These are phyloP conservation scores for Trichosanthes truncata DNA, from an alignment of 306 rosid genomes.

Conservation along the genomic window DNA sequence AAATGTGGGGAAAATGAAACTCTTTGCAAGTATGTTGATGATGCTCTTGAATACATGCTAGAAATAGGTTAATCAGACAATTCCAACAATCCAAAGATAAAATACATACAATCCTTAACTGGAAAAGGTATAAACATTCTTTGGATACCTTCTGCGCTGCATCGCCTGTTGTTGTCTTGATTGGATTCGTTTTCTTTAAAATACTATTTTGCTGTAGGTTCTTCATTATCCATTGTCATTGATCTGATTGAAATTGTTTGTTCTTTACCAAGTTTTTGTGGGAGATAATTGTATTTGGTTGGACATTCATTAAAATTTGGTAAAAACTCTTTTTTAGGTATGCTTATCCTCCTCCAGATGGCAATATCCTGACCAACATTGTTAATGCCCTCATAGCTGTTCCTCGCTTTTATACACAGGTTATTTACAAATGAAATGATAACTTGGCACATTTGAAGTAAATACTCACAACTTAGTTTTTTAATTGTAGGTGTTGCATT, in stretches of 20 bases:
- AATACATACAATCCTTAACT: background rate
- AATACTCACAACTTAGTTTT: slow-evolving; percentile 16
- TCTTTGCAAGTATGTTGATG: too few relatives aligned
- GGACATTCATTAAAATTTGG: slow-evolving; percentile 6
- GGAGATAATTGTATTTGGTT: slow-evolving; percentile 17
- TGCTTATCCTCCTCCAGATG: slow-evolving; percentile 95
- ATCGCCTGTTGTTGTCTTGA: background rate
- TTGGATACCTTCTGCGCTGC: background rate
- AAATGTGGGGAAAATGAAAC: too few relatives aligned
- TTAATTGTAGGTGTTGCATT: slow-evolving; percentile 65
- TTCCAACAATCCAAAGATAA: background rate
- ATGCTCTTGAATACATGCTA: too few relatives aligned
- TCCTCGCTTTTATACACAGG: slow-evolving; percentile 95
- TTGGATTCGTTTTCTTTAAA: background rate
- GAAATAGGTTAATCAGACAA: background rate
- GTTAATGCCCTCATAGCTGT: slow-evolving; percentile 91
- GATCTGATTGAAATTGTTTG: background rate
- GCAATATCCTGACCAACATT: slow-evolving; percentile 83
- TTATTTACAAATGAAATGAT: background rate
- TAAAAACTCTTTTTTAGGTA: slow-evolving; percentile 40
- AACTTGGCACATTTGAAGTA: background rate
- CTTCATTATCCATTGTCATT: background rate
- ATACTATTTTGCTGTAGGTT: background rate
- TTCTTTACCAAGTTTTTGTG: background rate
- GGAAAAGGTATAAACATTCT: background rate